phyloP scores from a whole-genome alignment of 805 yeast genomes.

The Kuraishia cidri region DNA sequence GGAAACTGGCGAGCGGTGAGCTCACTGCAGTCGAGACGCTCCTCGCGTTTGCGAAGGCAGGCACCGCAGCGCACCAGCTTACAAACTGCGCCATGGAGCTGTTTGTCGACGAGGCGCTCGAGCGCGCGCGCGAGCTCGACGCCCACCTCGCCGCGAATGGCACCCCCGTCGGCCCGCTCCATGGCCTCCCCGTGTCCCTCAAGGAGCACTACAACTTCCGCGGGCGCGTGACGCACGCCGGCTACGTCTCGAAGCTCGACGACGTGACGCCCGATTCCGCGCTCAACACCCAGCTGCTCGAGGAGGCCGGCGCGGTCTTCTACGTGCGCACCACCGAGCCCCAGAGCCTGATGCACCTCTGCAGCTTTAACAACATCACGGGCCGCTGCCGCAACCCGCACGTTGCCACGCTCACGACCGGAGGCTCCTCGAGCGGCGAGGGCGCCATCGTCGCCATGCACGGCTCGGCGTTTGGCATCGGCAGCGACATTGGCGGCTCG shows the following conservation, averaged over 20 bases:
- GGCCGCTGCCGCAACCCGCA: slow-evolving; percentile 43
- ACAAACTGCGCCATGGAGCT: slow-evolving; percentile 40
- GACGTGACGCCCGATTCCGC: slow-evolving; percentile 30
- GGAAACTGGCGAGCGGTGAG: slow-evolving; percentile 26
- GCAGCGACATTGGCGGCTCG: slow-evolving; percentile 46
- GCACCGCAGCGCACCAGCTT: slow-evolving; percentile 38
- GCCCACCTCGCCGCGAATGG: slow-evolving; percentile 34
- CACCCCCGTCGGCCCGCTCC: slow-evolving; percentile 45
- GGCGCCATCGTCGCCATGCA: slow-evolving; percentile 34
- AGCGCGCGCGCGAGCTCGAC: slow-evolving; percentile 42
- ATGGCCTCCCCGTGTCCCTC: slow-evolving; percentile 55
- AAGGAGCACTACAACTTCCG: slow-evolving; percentile 45
- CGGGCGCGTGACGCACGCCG: slow-evolving; percentile 44
- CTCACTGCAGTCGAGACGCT: slow-evolving; percentile 30
- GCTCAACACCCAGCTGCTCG: slow-evolving; percentile 29
- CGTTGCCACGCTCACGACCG: slow-evolving; percentile 33
- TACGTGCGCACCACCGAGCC: slow-evolving; percentile 51
- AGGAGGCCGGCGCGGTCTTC: slow-evolving; percentile 46
- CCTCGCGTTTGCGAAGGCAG: slow-evolving; percentile 38
- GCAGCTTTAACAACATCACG: slow-evolving; percentile 43
- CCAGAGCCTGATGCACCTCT: slow-evolving; percentile 45
- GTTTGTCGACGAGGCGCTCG: slow-evolving; percentile 36
- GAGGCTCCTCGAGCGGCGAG: slow-evolving; percentile 50
- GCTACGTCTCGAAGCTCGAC: slow-evolving; percentile 31
- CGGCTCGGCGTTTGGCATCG: slow-evolving; percentile 32